Base-by-base conservation (phyloP, 2,329 filamentous ascomycete genomes). In the Magnaporthiopsis rhizophila region DNA sequence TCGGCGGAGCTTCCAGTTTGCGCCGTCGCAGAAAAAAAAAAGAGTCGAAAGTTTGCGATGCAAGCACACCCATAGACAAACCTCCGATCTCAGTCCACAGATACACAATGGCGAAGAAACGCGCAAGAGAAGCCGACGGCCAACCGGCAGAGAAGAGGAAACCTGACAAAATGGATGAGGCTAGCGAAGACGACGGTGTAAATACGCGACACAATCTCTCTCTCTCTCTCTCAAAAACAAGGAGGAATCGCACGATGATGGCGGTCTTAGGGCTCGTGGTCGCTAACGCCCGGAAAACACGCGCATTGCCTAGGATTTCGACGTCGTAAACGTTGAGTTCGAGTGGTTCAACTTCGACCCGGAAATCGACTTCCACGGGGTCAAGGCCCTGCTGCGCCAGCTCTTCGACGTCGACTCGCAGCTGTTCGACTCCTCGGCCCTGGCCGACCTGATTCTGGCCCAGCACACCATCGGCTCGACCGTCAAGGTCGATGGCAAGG, bases 331-430 rank as follows among this genome's bases (percentile, higher is more conserved):
- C 73, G 92, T 98, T 65, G 94, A 98, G 69, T 99, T 99, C 72
- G 95, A 99, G 80, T 98, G 92, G 90, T 99, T 98, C 80, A 96
- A 97, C 78, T 96, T 94, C 67, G 89, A 95, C 71, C 83, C 90
- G 2, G 86, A 90, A 9, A 84, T 96, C 71, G 95, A 99, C 77
- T 98, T 98, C 77, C 94, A 98, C 77, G 95, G 95, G 65, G 85
- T 96, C 70, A 97, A 97, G 76, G 89, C 87, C 12, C 86, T 99
- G 9, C 78, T 97, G 66, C 90, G 94, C 66, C 95, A 99, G 76
- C 86, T 99, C 58, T 88, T 99, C 75, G 95, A 98, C 75, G 86
- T 90, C 64, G 95, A 99, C 78, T 84, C 89, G 60, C 84, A 89
- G 66, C 82, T 96, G 36, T 92, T 97, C 79, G 89, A 98, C 76